Conservation (phyloP, 805 yeast genomes). For the Kodamaea kakaduensis region DNA sequence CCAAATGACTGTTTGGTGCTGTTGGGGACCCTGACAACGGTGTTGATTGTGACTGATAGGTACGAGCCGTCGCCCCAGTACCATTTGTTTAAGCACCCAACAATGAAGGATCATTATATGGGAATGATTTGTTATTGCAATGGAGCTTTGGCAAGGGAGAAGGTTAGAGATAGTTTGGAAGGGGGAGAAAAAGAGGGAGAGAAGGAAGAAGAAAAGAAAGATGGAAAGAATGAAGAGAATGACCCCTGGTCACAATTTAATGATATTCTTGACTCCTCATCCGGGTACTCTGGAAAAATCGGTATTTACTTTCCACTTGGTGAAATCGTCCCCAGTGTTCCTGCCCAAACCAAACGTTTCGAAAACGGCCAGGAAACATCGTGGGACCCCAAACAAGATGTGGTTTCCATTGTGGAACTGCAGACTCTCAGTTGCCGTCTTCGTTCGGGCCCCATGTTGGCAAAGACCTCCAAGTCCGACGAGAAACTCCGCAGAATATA, state of each 20-base stretch:
- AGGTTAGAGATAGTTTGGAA: conserved; percentile 50
- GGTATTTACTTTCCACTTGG: conserved; percentile 86
- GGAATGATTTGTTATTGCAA: conserved; percentile 94
- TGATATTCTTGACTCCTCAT: conserved; percentile 42
- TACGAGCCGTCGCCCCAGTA: conserved; percentile 77
- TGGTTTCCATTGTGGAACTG: conserved; percentile 72
- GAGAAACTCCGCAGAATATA: conserved; percentile 16
- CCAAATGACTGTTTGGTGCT: conserved; percentile 77
- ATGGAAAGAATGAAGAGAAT: conserved; percentile 19
- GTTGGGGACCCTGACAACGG: conserved; percentile 90
- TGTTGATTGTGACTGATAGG: conserved; percentile 71
- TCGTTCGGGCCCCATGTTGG: conserved; percentile 74
- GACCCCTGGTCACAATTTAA: conserved; percentile 56
- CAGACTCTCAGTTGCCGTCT: conserved; percentile 83
- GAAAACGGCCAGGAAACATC: conserved; percentile 18
- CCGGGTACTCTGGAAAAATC: conserved; percentile 43
- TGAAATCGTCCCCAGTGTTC: conserved; percentile 85
- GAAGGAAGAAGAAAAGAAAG: conserved; percentile 42
- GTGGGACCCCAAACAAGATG: conserved; percentile 63
- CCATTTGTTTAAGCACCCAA: conserved; percentile 85
- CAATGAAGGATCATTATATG: conserved; percentile 73
- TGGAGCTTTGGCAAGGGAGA: conserved; percentile 84
- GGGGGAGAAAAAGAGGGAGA: not conserved
- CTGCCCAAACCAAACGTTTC: conserved; percentile 57
- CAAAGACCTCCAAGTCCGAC: not conserved